These are phyloP conservation scores for Flueggea neowawraea DNA, from an alignment of 441 rosid genomes.

Conservation along the genomic window DNA sequence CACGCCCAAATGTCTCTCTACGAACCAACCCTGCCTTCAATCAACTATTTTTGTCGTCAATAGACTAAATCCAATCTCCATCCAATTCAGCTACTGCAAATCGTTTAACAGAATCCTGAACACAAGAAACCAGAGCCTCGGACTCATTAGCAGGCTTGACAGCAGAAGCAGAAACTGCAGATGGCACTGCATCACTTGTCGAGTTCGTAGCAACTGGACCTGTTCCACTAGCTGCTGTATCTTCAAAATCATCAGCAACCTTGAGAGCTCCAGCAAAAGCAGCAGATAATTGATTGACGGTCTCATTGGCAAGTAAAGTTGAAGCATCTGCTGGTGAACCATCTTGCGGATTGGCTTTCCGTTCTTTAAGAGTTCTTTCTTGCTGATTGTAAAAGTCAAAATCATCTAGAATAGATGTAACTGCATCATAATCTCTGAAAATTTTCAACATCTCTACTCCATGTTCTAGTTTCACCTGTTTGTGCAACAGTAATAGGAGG, in stretches of 20 bases:
- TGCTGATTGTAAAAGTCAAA: conserved; percentile 65
- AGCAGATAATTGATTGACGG: conserved; percentile 37
- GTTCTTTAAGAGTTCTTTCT: conserved; percentile 51
- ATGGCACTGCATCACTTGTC: conserved; percentile 13
- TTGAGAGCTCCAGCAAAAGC: conserved; percentile 28
- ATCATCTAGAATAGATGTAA: conserved; percentile 68
- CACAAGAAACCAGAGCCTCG: background rate
- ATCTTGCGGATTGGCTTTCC: conserved; percentile 38
- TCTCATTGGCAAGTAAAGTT: conserved; percentile 20
- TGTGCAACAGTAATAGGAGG: conserved; percentile 9
- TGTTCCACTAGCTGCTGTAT: conserved; percentile 11
- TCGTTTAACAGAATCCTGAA: conserved; percentile 5
- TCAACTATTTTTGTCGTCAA: no score
- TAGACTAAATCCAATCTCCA: no score
- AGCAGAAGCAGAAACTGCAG: conserved; percentile 3
- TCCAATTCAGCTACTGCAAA: no score
- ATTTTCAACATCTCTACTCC: conserved; percentile 77
- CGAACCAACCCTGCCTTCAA: no score
- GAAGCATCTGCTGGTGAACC: conserved; percentile 14
- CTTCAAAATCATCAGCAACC: conserved; percentile 24
- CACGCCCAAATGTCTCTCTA: no score
- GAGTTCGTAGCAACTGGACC: conserved; percentile 1
- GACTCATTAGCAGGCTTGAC: conserved; percentile 3
- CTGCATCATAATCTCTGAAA: conserved; percentile 57
- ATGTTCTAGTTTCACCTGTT: conserved; percentile 70